Percentiles rank a stretch among this genome's conserved stretches.
Conservation (phyloP, 2,329 filamentous ascomycete species). For the Ophiocordyceps camponoti-saundersi region DNA sequence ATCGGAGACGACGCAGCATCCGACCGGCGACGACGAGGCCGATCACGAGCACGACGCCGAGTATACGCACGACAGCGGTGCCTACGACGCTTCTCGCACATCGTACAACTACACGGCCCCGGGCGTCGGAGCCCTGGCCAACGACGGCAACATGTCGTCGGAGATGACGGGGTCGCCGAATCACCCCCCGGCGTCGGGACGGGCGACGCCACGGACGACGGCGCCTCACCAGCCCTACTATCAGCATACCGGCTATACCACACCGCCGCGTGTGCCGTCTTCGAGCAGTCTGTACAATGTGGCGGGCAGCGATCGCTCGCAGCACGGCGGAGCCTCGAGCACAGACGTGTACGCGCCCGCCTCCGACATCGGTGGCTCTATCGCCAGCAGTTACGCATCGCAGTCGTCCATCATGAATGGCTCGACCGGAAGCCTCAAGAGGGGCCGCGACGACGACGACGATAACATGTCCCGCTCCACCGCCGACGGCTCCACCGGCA, state of each 20-base stretch:
- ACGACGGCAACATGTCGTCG: conserved; percentile 63
- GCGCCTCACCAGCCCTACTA: conserved; percentile 60
- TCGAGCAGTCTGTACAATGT: conserved; percentile 80
- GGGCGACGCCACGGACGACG: conserved; percentile 71
- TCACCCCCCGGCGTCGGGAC: conserved; percentile 65
- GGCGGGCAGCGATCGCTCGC: conserved; percentile 61
- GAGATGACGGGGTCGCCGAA: conserved; percentile 70
- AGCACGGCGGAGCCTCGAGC: conserved; percentile 37
- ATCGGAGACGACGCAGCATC: conserved; percentile 27
- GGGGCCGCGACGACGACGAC: conserved; percentile 42
- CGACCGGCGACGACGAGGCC: conserved; percentile 47
- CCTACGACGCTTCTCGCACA: conserved; percentile 55
- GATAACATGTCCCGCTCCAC: conserved; percentile 41
- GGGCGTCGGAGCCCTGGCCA: conserved; percentile 46
- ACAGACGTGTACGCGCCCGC: conserved; percentile 57
- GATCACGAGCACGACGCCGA: conserved; percentile 65
- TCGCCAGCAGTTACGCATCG: conserved; percentile 46
- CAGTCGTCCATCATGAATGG: conserved; percentile 52
- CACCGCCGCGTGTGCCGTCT: conserved; percentile 54
- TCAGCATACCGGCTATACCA: conserved; percentile 53
- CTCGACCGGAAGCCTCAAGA: conserved; percentile 24
- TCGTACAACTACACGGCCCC: conserved; percentile 66
- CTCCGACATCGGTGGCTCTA: conserved; percentile 35
- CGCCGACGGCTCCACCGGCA: conserved; percentile 22
- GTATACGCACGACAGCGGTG: conserved; percentile 69